Conservation (phyloP, 805 yeast species). For the Ascoidea rubescens region DNA sequence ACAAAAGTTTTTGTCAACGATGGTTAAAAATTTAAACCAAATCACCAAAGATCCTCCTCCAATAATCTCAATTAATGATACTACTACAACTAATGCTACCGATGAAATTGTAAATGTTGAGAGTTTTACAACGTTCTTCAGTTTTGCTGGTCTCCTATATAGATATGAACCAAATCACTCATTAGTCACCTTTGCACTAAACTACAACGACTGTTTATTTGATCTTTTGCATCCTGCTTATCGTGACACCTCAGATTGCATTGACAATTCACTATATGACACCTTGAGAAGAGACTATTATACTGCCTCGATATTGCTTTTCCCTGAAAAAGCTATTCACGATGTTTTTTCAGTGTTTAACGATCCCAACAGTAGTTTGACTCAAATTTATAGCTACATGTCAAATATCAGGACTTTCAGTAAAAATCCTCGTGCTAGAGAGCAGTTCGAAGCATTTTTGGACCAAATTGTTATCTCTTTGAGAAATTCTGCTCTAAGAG, state of each 20-base stretch:
- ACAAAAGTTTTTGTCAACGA: conserved; percentile 6
- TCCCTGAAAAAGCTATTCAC: conserved; percentile 9
- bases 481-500: conserved; percentile 5
- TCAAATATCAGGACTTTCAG: conserved; percentile 4
- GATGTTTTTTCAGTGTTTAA: conserved; percentile 7
- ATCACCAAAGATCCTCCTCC: background rate
- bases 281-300: conserved; percentile 8
- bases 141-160: conserved; percentile 6
- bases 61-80: background rate
- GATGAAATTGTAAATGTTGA: conserved; percentile 8
- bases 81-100: background rate
- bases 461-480: conserved; percentile 7
- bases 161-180: conserved; percentile 8
- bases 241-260: background rate
- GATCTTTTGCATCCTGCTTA: conserved; percentile 6
- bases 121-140: conserved; percentile 6
- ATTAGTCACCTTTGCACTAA: conserved; percentile 3
- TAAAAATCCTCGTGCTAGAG: conserved; percentile 7
- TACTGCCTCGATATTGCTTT: conserved; percentile 6
- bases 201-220: conserved; percentile 3
- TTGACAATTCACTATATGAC: conserved; percentile 7
- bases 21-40: conserved; percentile 2
- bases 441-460: conserved; percentile 5
- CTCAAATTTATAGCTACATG: conserved; percentile 6
- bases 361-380: conserved; percentile 8